These are phyloP conservation scores for Psilocybe tampanensis DNA, from an alignment of 768 basidiomycete species.

Conservation along the genomic window DNA sequence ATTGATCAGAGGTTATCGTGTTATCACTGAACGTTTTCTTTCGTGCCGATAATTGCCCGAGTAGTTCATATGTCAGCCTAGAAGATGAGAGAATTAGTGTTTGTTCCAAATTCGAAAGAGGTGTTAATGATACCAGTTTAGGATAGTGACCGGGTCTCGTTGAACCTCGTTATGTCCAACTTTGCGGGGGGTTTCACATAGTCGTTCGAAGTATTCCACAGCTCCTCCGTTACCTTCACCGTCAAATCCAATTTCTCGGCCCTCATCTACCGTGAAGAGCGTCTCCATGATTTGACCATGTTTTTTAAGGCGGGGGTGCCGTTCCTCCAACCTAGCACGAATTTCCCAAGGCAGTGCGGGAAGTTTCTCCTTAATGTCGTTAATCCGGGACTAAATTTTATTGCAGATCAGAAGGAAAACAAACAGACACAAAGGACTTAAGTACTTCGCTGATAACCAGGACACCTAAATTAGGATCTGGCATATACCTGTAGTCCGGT, in stretches of 20 bases:
- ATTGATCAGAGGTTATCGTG: constrained; percentile 57
- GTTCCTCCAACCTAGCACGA: constrained; percentile 53
- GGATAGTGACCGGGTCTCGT: constrained; percentile 68
- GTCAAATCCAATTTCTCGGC: constrained; percentile 62
- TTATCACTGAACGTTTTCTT: constrained; percentile 59
- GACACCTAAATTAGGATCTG: constrained; percentile 89
- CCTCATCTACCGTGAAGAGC: constrained; percentile 72
- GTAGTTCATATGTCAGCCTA: constrained; percentile 89
- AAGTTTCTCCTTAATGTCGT: constrained; percentile 49
- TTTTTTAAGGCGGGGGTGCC: constrained; percentile 39
- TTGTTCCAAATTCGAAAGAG: neutral
- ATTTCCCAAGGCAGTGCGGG: constrained; percentile 79
- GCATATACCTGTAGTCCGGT: constrained; percentile 98
- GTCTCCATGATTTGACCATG: constrained; percentile 71
- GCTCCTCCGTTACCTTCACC: constrained; percentile 53
- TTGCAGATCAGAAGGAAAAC: neutral
- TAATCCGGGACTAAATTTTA: constrained; percentile 64
- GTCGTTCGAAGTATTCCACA: constrained; percentile 79
- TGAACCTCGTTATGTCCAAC: constrained; percentile 13
- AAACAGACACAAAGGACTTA: neutral
- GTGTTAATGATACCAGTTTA: constrained; percentile 77
- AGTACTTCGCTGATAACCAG: constrained; percentile 57
- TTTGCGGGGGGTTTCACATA: constrained; percentile 41
- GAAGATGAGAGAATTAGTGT: neutral
- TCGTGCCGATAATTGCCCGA: constrained; percentile 71